Evolutionary conservation across 148 eudicot species (phyloP), one percentile per base, ranked within the genome.

Genomic region (Arbutus unedo): DNA sequence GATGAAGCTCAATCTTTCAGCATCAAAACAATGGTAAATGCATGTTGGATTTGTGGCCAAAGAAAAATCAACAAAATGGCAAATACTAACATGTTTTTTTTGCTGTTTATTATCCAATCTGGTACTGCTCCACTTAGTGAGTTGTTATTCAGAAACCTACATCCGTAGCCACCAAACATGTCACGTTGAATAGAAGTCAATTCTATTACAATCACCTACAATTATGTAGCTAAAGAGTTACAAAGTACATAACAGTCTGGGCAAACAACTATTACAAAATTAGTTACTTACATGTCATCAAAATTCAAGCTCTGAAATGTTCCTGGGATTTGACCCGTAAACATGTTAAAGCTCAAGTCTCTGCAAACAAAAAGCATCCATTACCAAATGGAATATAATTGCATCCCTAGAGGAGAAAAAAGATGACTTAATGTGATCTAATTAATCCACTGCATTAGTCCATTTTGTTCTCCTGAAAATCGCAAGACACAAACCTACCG

Each of bases 101-200:
- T 85, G 89, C 87, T 89, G 21, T 14, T 47, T 57, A 62, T 19
- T 31, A 92, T 68, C 95, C 95, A 90, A 51, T 5, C 21, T 19
- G 98, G 98, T 78, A 91, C 79, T 23, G 82, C 64, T 82, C 93
- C 94, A 11, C 85, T 90, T 49, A 94, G 72, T 44, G 87, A 90
- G 81, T 91, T 94, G 85, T 88, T 89, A 23, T 86, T 84, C 76
- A 94, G 79, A 79, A 91, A 88, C 92, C 98, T 93, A 50, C 85
- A 83, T 51, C 21, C 25, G 8, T 77, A 4, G 3, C 0, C 14
- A 74, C 2, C 13, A 56, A 8, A 54, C 15, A 48, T 6, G 23
- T 54, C 49, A 51, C 19, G 15, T 54, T 15, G 13, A 53, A 21
- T 23, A 76, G 45, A 54, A 54, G 54, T 15, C 19, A 76, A 77